Base-by-base conservation (phyloP, 2,329 filamentous ascomycete genomes). In the Beauveria varroae region DNA sequence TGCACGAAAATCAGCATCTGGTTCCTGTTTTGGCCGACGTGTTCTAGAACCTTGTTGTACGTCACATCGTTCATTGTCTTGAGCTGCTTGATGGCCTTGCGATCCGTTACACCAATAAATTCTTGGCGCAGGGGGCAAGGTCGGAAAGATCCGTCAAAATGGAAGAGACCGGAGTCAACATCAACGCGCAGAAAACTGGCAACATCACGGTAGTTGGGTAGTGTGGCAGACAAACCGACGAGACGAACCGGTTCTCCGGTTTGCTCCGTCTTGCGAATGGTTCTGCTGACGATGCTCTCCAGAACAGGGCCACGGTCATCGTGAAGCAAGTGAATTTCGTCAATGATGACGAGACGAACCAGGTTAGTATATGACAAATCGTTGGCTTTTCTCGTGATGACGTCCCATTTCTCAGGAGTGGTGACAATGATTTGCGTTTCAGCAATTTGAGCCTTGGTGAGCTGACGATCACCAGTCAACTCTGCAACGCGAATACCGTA, bases 41-140 rank as follows among this genome's bases (percentile, higher is more conserved):
- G 93, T 74, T 99, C 95, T 60, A 99, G 84, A 30, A 97, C 93
- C 75, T 99, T 99, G 65, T 88, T 96, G 74, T 99, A 99, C 62
- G 92, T 97, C 60, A 99, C 93, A 68, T 99, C 95, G 71, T 99
- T 99, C 95, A 99, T 99, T 1, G 90, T 96, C 81, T 98, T 97
- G 60, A 99, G 80, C 74, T 99, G 95, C 76, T 98, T 99, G 77
- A 99, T 99, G 6, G 95, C 90, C 74, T 98, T 98, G 78, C 95
- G 96, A 67, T 99, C 95, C 0, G 93, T 97, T 49, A 99, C 90
- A 58, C 95, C 95, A 67, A 99, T 91, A 71, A 98, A 99, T 73
- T 99, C 96, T 72, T 99, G 95, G 68, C 91, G 92, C 68, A 99
- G 76, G 1, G 95, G 95, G 72, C 95, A 99, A 64, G 95, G 96